Conservation (phyloP, 208 protist genomes). For the Herpetomonas muscarum region DNA sequence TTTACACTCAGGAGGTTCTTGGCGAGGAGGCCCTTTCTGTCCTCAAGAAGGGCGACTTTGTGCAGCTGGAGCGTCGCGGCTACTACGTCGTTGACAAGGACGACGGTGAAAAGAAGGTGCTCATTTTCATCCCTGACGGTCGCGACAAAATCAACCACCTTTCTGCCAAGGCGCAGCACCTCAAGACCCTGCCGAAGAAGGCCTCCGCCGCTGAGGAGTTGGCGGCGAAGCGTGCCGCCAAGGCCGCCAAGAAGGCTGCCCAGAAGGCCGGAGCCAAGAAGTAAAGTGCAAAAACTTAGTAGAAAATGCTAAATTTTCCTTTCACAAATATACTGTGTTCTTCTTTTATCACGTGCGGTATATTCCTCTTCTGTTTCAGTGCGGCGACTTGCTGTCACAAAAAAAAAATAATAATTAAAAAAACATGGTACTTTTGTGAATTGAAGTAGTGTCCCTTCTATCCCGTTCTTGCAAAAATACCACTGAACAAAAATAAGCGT, state of each 20-base stretch:
- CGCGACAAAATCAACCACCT: conserved; percentile 90
- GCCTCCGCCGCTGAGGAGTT: conserved; percentile 74
- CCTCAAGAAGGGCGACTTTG: conserved; percentile 90
- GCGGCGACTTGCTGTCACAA: too few relatives aligned
- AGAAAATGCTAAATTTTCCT: too few relatives aligned
- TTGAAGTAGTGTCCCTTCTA: neutral
- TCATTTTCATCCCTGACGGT: conserved; percentile 86
- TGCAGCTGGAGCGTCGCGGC: conserved; percentile 97
- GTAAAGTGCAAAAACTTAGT: too few relatives aligned
- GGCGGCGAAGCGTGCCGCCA: conserved; percentile 75
- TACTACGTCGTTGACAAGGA: conserved; percentile 97
- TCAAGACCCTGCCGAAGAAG: conserved; percentile 73
- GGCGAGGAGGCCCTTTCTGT: conserved; percentile 84
- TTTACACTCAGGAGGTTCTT: conserved; percentile 64
- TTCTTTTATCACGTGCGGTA: too few relatives aligned
- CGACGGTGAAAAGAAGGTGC: conserved; percentile 38
- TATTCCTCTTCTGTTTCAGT: too few relatives aligned
- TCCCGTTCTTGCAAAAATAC: neutral
- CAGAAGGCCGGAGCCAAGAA: conserved; percentile 60
- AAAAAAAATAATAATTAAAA: too few relatives aligned
- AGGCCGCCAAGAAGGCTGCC: conserved; percentile 82
- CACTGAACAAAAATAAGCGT: too few relatives aligned
- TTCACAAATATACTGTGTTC: too few relatives aligned
- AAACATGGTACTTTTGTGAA: neutral
- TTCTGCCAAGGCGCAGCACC: conserved; percentile 84